A percentile compares a stretch with the other conserved stretches of the same genome.
These are phyloP conservation scores for Neonectria hederae DNA, from an alignment of 2,329 filamentous ascomycete genomes.

Conservation along the genomic window DNA sequence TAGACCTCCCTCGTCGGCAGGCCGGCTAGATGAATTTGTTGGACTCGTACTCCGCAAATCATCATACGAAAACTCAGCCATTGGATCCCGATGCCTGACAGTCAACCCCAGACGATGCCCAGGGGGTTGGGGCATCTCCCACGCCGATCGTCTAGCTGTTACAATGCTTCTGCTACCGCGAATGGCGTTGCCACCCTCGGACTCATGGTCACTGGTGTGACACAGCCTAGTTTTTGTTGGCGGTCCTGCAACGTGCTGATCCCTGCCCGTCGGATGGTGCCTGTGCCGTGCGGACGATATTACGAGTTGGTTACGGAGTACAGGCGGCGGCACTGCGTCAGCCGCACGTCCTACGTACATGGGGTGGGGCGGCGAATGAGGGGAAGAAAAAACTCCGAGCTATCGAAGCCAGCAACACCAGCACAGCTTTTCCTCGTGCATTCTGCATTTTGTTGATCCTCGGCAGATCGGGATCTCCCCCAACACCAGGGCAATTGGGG, in stretches of 20 bases:
- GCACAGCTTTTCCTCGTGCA: background rate
- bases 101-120: background rate
- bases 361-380: slow-evolving; percentile 5
- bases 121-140: background rate
- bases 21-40: background rate
- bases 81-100: background rate
- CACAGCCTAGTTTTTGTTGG: background rate
- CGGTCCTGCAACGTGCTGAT: background rate
- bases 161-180: background rate
- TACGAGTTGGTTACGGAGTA: too few species aligned
- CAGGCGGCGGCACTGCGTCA: slow-evolving; percentile 5
- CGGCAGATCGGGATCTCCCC: slow-evolving; percentile 9
- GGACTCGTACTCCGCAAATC: background rate
- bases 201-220: slow-evolving; percentile 6
- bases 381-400: slow-evolving; percentile 9
- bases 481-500: background rate
- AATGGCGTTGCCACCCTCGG: background rate
- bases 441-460: slow-evolving; percentile 2
- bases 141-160: background rate
- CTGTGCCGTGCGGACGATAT: background rate
- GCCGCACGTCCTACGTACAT: slow-evolving; percentile 5
- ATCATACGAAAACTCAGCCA: slow-evolving; percentile 2
- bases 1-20: background rate
- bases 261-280: background rate
- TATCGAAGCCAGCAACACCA: background rate